Percentiles rank a stretch among this genome's conserved stretches.
Conservation (phyloP, 1,139 yeast genomes). For the Blastobotrys persicus region DNA sequence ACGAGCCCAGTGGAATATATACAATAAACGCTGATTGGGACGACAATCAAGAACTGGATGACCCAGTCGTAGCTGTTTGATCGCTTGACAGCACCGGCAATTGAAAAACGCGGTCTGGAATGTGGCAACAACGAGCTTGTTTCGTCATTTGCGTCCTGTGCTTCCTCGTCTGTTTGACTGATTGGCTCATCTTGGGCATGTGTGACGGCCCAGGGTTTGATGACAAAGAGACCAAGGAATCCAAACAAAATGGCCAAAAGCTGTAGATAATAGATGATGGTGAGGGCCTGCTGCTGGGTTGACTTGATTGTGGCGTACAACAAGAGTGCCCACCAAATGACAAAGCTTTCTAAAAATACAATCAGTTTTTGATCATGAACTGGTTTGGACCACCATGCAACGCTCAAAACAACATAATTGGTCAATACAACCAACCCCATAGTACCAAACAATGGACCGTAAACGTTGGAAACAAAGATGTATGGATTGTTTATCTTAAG, state of each 20-base stretch:
- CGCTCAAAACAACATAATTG: conserved; percentile 56
- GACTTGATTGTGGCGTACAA: conserved; percentile 49
- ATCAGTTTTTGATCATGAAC: conserved; percentile 73
- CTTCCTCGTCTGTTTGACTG: conserved; percentile 7
- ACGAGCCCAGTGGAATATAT: conserved; percentile 48
- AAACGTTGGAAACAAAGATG: conserved; percentile 56
- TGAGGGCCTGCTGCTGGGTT: conserved; percentile 46
- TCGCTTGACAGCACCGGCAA: conserved; percentile 6
- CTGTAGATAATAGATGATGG: conserved; percentile 51
- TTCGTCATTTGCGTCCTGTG: conserved; percentile 9
- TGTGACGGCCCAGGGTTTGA: conserved; percentile 25
- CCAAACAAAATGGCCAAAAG: conserved; percentile 58
- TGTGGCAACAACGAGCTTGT: conserved; percentile 8
- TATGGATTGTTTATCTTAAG: conserved; percentile 50
- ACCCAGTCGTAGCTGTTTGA: conserved; percentile 72
- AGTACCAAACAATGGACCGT: conserved; percentile 49
- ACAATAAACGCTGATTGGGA: conserved; percentile 60
- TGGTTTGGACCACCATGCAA: conserved; percentile 51
- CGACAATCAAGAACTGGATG: conserved; percentile 62
- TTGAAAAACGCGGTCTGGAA: background rate
- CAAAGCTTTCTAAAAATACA: conserved; percentile 55
- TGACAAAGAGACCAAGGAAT: conserved; percentile 41
- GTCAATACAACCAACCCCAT: conserved; percentile 48
- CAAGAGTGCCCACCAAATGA: conserved; percentile 56
- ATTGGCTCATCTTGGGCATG: conserved; percentile 1